phyloP scores from a whole-genome alignment of 768 basidiomycete species.

The Suillus placidus region DNA sequence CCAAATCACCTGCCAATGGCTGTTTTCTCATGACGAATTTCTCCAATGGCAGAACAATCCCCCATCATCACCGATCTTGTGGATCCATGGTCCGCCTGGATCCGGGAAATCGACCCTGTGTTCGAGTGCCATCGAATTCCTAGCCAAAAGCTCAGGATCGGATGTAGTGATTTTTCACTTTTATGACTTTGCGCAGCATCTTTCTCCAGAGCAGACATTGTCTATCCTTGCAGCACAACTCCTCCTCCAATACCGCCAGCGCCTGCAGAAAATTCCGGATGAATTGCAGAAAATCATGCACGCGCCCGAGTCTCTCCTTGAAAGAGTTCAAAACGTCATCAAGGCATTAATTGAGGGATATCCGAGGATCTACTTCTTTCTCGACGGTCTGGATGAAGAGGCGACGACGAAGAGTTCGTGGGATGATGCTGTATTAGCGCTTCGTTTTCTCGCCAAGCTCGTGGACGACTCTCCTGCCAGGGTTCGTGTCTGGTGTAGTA shows the following conservation, averaged over 20 bases:
- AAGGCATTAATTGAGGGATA: slow-evolving; percentile 16
- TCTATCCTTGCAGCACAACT: no score
- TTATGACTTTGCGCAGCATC: slow-evolving; percentile 5
- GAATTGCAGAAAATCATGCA: no score
- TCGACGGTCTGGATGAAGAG: slow-evolving; percentile 35
- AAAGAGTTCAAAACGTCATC: slow-evolving; percentile 22
- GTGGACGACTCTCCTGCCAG: slow-evolving; percentile 14
- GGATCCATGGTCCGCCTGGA: neutral
- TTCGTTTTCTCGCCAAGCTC: slow-evolving; percentile 21
- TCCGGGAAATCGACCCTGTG: slow-evolving; percentile 4
- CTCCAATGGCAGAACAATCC: neutral
- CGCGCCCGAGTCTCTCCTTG: neutral
- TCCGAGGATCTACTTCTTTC: slow-evolving; percentile 22
- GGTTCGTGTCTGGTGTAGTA: slow-evolving; percentile 31
- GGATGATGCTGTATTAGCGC: slow-evolving; percentile 17
- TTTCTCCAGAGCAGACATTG: no score
- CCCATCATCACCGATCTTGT: neutral
- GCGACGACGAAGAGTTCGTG: slow-evolving; percentile 15
- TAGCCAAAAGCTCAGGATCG: neutral
- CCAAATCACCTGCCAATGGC: neutral
- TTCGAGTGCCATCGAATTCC: neutral
- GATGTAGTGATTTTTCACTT: neutral
- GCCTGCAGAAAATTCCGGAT: no score
- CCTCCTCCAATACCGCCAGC: no score
- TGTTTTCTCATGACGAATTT: neutral